Base-by-base conservation (phyloP, 768 basidiomycete genomes). In the Hortiboletus campestris region DNA sequence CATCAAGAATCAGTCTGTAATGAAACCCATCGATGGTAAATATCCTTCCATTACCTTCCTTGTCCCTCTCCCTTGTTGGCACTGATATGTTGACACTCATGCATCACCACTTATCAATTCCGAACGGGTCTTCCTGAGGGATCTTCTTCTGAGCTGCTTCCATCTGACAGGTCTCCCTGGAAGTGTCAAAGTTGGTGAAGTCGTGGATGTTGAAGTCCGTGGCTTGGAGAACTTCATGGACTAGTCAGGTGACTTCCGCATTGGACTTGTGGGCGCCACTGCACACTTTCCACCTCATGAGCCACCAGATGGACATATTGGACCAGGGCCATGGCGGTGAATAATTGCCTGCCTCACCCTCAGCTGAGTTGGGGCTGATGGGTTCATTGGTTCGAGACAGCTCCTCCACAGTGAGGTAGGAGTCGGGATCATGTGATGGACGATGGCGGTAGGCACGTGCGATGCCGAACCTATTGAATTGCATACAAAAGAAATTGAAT, bases 21-120 rank as follows among this genome's bases (percentile, higher is more conserved):
- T 38, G 49, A 17, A 70, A 48, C 6, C 61, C 63, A 0, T 53
- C 42, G 0, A 68, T 14, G 0, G n/a, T 13, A 20, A 60, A 62
- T 1, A 14, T 38, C 16, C 17, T 11, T 6, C 36, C 32, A 4
- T 51, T 50, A 10, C 59, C 50, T 13, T 19, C 28, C 8, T 28
- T 6, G 1, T 31, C 35, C 22, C 53, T 31, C 31, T 49, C 46
- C 16, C 34, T 25, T 2, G 57, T 54, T 14, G 57, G 57, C 9
- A 58, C 29, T 0, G 7, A 9, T 5, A 58, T 58, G 1, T 43
- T 9, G 2, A 58, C 9, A 4, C 1, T 14, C 1, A 20, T 34
- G 2, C 20, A 5, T 29, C 17, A 11, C 54, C 54, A 49, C 6
- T 10, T 38, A 6, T 55, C 40, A 4, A 28, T 35, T 13, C 25